phyloP scores from a whole-genome alignment of 208 protist species.

The Crithidia acanthocephali region DNA sequence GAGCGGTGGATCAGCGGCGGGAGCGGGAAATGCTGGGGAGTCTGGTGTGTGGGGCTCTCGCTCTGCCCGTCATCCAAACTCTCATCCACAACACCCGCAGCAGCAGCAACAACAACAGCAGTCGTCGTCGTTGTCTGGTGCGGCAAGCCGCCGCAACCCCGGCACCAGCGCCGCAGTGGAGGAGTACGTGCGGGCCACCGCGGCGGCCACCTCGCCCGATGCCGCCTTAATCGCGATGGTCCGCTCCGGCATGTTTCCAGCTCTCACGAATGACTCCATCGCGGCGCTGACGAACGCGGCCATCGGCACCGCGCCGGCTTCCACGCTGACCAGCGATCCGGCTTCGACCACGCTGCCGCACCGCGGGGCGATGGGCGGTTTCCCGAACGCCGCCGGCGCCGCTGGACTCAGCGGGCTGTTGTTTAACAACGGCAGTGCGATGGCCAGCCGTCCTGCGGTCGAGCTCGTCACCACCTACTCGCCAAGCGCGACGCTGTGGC shows the following conservation, averaged over 20 bases:
- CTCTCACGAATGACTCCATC: conserved; percentile 7
- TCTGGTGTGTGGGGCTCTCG: conserved; percentile 18
- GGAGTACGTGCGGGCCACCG: conserved; percentile 25
- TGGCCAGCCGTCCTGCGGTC: not conserved
- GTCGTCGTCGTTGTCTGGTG: no score
- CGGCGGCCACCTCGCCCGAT: conserved; percentile 16
- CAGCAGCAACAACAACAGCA: not conserved
- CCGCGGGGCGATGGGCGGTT: not conserved
- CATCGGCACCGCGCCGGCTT: conserved; percentile 5
- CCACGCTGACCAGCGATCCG: conserved; percentile 11
- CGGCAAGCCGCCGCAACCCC: not conserved
- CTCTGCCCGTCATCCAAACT: not conserved
- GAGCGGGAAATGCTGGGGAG: not conserved
- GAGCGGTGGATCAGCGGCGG: not conserved
- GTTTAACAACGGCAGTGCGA: not conserved
- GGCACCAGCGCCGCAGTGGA: conserved; percentile 16
- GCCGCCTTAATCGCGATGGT: conserved; percentile 8
- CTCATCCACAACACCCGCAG: not conserved
- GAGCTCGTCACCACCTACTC: conserved; percentile 47
- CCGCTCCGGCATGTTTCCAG: conserved; percentile 8
- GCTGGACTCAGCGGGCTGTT: not conserved
- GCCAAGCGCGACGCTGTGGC: conserved; percentile 54
- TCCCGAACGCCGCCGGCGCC: conserved; percentile 2
- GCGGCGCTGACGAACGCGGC: conserved; percentile 18
- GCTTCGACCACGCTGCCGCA: conserved; percentile 17